Evolutionary conservation across 148 eudicot species (phyloP).

Genomic region (Vaccinium corymbosum): DNA sequence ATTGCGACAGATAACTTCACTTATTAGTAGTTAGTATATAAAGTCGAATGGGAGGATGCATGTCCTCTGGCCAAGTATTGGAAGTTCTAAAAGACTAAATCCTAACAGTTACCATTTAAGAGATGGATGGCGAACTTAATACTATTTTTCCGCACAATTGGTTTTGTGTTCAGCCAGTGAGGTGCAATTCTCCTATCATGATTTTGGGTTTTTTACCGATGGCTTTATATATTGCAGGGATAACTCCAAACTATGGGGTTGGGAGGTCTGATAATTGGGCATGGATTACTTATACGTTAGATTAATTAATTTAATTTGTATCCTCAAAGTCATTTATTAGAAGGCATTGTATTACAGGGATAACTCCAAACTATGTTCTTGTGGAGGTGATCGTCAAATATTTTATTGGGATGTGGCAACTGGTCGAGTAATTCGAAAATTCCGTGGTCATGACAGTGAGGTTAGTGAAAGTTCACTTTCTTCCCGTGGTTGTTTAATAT

Average conservation of each 20-base stretch:
- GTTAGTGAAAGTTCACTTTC: slow-evolving; percentile 30
- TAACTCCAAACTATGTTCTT: slow-evolving; percentile 79
- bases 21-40: too few relatives aligned
- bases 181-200: too few relatives aligned
- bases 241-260: background rate
- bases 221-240: background rate
- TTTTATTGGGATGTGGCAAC: slow-evolving; percentile 95
- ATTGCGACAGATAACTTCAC: too few relatives aligned
- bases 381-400: slow-evolving; percentile 96
- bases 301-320: background rate
- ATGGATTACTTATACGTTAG: background rate
- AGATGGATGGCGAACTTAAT: too few relatives aligned
- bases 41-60: background rate
- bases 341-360: slow-evolving; percentile 46
- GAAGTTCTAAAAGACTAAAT: background rate
- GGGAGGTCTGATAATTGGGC: background rate
- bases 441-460: slow-evolving; percentile 98
- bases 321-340: background rate
- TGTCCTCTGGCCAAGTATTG: background rate
- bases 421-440: slow-evolving; percentile 85
- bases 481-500: background rate
- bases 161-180: too few relatives aligned
- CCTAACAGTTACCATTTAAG: too few relatives aligned
- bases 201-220: too few relatives aligned
- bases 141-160: too few relatives aligned